Evolutionary conservation across 179 eudicot genomes (phyloP).

Genomic region (Spinacia oleracea): DNA sequence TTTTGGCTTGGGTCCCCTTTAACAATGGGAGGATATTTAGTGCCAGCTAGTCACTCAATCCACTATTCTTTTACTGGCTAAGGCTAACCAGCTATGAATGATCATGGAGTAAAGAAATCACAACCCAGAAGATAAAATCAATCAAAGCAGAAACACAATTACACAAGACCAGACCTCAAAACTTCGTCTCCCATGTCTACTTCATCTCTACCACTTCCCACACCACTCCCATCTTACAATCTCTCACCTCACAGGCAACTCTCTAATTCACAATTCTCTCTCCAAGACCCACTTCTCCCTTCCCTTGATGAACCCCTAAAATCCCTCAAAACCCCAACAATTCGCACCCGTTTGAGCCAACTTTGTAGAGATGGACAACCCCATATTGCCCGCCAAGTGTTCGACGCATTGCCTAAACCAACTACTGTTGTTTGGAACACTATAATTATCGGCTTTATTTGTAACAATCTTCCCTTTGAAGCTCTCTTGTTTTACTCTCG

Average conservation of each 20-base stretch:
- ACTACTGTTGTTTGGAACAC: constrained; percentile 74
- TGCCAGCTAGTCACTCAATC: not conserved
- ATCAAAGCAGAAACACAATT: not conserved
- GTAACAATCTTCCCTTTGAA: constrained; percentile 55
- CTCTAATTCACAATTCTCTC: constrained; percentile 20
- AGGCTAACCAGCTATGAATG: not conserved
- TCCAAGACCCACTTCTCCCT: constrained; percentile 14
- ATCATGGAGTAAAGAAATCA: not conserved
- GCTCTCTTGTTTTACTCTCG: constrained; percentile 53
- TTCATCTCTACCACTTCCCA: constrained; percentile 31
- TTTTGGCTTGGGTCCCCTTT: too few relatives aligned
- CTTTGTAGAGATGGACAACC: constrained; percentile 56
- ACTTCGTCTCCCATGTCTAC: constrained; percentile 30
- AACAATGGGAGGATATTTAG: too few relatives aligned
- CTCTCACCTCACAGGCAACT: constrained; percentile 18
- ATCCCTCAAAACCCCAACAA: constrained; percentile 44
- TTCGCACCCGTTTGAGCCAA: constrained; percentile 56
- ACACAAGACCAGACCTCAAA: not conserved
- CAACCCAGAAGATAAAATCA: not conserved
- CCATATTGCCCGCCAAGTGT: constrained; percentile 61
- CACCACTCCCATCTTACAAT: constrained; percentile 24
- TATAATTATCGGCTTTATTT: constrained; percentile 61
- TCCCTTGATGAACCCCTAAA: constrained; percentile 33
- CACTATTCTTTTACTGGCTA: not conserved
- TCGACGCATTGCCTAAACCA: constrained; percentile 67